Percentiles rank a stretch among this genome's conserved stretches.
Conservation (phyloP, 2,329 filamentous ascomycete species). For the Teratosphaeria epicoccoides region DNA sequence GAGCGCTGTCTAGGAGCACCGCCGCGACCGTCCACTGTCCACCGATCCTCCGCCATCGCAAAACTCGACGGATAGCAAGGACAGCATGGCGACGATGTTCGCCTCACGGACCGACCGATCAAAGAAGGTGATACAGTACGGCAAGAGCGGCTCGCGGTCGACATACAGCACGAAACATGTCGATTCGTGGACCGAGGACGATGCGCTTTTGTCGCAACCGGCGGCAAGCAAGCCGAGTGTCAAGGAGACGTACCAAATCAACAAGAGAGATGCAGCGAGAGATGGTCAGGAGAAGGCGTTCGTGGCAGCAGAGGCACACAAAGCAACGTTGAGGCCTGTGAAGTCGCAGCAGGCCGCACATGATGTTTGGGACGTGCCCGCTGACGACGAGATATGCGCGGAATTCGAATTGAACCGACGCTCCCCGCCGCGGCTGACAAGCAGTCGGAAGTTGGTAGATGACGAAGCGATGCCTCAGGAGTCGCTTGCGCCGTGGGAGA, state of each 20-base stretch:
- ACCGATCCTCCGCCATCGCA: not conserved
- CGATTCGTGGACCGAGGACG: constrained; percentile 7
- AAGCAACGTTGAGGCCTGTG: not conserved
- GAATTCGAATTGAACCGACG: constrained; percentile 7
- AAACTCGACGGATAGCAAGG: no score
- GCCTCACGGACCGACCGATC: constrained; percentile 2
- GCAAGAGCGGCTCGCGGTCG: constrained; percentile 5
- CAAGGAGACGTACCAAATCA: constrained; percentile 2
- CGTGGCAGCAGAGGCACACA: not conserved
- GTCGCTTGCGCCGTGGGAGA: constrained; percentile 21
- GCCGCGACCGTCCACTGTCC: not conserved
- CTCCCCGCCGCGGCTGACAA: constrained; percentile 7
- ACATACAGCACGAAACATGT: constrained; percentile 3
- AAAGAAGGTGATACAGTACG: constrained; percentile 11
- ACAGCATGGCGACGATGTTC: constrained; percentile 3
- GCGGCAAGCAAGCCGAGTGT: not conserved
- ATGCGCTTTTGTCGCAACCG: not conserved
- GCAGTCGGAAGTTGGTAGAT: constrained; percentile 10
- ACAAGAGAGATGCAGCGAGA: not conserved
- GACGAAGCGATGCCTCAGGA: constrained; percentile 1
- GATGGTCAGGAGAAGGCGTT: constrained; percentile 2
- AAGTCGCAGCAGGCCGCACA: not conserved
- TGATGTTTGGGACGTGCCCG: not conserved
- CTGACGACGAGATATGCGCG: not conserved
- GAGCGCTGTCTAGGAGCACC: not conserved